Conservation (phyloP, 2,329 filamentous ascomycete genomes). For the Dothideomycetidae sp. region DNA sequence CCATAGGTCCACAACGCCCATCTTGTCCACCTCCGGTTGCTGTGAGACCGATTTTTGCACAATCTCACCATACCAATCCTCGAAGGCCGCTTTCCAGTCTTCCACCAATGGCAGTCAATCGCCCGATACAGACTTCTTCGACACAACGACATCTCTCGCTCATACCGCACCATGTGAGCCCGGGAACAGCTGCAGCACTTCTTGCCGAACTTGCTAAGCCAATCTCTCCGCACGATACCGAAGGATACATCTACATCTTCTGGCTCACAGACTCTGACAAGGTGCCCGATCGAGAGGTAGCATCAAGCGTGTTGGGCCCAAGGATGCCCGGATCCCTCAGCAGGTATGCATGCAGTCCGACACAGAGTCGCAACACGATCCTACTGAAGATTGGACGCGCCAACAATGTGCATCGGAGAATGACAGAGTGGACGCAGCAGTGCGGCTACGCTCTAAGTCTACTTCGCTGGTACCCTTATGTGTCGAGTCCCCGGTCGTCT, state of each 20-base stretch:
- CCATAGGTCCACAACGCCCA: background rate
- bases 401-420: conserved; percentile 73
- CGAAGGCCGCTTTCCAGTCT: conserved; percentile 5
- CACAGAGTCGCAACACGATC: conserved; percentile 41
- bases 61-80: too few relatives aligned
- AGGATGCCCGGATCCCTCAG: background rate
- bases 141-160: conserved; percentile 41
- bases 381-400: conserved; percentile 52
- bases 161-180: conserved; percentile 53
- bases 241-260: conserved; percentile 97
- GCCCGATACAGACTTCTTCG: conserved; percentile 13
- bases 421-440: conserved; percentile 88
- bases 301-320: conserved; percentile 19
- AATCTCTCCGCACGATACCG: conserved; percentile 58
- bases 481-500: conserved; percentile 23
- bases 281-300: conserved; percentile 32
- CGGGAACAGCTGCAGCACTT: conserved; percentile 54
- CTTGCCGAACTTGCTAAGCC: conserved; percentile 64
- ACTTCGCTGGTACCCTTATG: conserved; percentile 82
- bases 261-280: conserved; percentile 66
- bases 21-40: background rate
- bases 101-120: conserved; percentile 1
- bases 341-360: conserved; percentile 16
- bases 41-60: too few relatives aligned
- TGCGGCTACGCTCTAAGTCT: conserved; percentile 81